Percentiles rank a stretch among this genome's conserved stretches.
Conservation (phyloP, 1,284 basidiomycete species). For the Serendipita sp. region DNA sequence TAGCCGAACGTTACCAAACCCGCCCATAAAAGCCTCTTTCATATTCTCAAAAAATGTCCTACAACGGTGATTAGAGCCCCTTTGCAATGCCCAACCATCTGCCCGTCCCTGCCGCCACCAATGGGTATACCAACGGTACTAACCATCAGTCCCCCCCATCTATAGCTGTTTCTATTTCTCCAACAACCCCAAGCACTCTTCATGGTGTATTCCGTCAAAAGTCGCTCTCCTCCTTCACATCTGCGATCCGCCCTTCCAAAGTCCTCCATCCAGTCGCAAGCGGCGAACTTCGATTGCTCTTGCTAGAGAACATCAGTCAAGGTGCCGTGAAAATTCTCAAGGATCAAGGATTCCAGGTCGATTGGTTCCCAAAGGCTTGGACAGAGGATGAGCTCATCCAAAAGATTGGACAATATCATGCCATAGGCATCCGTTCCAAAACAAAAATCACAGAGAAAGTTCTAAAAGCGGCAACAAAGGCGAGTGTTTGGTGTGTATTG, state of each 20-base stretch:
- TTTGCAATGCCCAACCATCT: background rate
- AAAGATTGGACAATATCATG: slow-evolving; percentile 82
- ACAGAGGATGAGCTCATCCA: slow-evolving; percentile 84
- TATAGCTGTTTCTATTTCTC: slow-evolving; percentile 37
- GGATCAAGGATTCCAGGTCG: slow-evolving; percentile 83
- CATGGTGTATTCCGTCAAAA: slow-evolving; percentile 33
- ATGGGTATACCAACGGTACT: background rate
- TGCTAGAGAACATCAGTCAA: slow-evolving; percentile 92
- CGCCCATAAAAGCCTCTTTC: background rate
- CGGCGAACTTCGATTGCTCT: slow-evolving; percentile 59
- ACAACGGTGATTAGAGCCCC: background rate
- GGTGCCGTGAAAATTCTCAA: slow-evolving; percentile 77
- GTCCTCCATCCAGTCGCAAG: slow-evolving; percentile 66
- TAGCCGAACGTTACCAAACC: background rate
- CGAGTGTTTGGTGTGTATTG: slow-evolving; percentile 20
- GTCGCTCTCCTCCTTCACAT: slow-evolving; percentile 15
- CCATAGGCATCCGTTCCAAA: slow-evolving; percentile 92
- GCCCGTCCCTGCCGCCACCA: background rate
- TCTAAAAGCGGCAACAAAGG: slow-evolving; percentile 74
- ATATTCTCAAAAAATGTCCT: background rate
- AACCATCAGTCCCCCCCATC: slow-evolving; percentile 15
- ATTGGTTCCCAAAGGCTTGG: slow-evolving; percentile 78
- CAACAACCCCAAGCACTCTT: slow-evolving; percentile 25
- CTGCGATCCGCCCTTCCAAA: slow-evolving; percentile 39
- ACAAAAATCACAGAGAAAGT: slow-evolving; percentile 89